A percentile compares a stretch with the other conserved stretches of the same genome.
Conservation (phyloP, 768 basidiomycete species). For the Tylopilus intermedius region DNA sequence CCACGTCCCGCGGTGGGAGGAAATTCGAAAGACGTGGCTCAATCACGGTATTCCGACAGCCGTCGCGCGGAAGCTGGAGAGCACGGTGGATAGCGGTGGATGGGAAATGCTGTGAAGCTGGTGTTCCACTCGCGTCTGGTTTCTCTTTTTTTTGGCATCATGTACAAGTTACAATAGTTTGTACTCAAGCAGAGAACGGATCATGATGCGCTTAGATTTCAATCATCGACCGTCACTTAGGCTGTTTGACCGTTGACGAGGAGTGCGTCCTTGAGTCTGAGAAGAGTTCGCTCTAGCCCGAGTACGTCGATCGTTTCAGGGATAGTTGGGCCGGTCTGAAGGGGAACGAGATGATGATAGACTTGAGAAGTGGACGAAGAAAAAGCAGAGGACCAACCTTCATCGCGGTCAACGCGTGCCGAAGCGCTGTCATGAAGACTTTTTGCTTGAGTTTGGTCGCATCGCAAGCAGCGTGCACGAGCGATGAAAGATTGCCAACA, state of each 20-base stretch:
- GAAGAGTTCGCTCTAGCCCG: conserved; percentile 26
- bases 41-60: conserved; percentile 85
- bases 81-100: conserved; percentile 83
- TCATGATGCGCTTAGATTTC: too few species aligned
- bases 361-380: neutral
- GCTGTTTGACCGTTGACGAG: neutral
- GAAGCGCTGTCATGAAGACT: conserved; percentile 63
- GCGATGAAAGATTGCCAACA: conserved; percentile 26
- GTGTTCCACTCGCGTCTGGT: neutral
- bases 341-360: neutral
- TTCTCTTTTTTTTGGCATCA: neutral
- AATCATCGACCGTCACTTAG: neutral
- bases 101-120: conserved; percentile 72
- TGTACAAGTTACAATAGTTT: neutral
- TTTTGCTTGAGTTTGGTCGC: conserved; percentile 40
- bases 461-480: conserved; percentile 44
- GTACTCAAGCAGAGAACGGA: neutral
- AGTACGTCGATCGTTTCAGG: conserved; percentile 37
- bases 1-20: conserved; percentile 84
- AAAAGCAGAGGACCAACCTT: conserved; percentile 47
- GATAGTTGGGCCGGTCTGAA: conserved; percentile 40
- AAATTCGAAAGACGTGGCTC: conserved; percentile 87
- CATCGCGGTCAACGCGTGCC: conserved; percentile 77
- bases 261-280: conserved; percentile 17
- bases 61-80: conserved; percentile 85